Conservation (phyloP, 2,329 filamentous ascomycete genomes). For the Chrysosporium queenslandicum region DNA sequence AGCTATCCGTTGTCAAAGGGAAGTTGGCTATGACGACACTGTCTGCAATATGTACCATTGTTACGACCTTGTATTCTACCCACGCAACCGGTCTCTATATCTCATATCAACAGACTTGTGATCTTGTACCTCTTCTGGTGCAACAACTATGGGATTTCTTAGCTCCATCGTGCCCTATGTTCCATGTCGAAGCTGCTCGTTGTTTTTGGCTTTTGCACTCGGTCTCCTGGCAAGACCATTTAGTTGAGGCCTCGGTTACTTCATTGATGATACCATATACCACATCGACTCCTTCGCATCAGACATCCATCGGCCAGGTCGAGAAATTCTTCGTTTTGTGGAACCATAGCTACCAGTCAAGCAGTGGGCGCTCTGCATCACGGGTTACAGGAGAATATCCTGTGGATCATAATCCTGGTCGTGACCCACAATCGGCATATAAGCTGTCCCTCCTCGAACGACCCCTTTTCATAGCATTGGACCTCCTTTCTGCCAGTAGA, state of each 20-base stretch:
- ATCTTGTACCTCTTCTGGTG: constrained; percentile 58
- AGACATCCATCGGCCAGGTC: constrained; percentile 28
- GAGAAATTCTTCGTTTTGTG: constrained; percentile 35
- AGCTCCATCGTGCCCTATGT: constrained; percentile 74
- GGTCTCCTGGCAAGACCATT: constrained; percentile 55
- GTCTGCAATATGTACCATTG: constrained; percentile 41
- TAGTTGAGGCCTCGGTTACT: constrained; percentile 70
- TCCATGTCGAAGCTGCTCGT: constrained; percentile 84
- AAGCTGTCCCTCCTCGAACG: constrained; percentile 59
- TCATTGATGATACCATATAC: constrained; percentile 53
- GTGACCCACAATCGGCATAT: constrained; percentile 26
- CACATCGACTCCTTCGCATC: constrained; percentile 20
- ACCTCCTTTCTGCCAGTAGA: constrained; percentile 64
- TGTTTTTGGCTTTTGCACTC: constrained; percentile 78
- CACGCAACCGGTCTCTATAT: constrained; percentile 30
- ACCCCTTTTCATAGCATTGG: constrained; percentile 71
- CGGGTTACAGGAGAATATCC: constrained; percentile 14
- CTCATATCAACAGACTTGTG: constrained; percentile 43
- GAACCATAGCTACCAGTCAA: constrained; percentile 35
- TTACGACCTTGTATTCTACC: constrained; percentile 32
- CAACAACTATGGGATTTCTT: constrained; percentile 68
- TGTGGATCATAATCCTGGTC: constrained; percentile 10
- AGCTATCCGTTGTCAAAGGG: constrained; percentile 19
- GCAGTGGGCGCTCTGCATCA: constrained; percentile 27
- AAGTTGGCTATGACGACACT: constrained; percentile 28